These are phyloP conservation scores for Pythium phragmiticola DNA, from an alignment of 352 stramenopile genomes.

Conservation along the genomic window DNA sequence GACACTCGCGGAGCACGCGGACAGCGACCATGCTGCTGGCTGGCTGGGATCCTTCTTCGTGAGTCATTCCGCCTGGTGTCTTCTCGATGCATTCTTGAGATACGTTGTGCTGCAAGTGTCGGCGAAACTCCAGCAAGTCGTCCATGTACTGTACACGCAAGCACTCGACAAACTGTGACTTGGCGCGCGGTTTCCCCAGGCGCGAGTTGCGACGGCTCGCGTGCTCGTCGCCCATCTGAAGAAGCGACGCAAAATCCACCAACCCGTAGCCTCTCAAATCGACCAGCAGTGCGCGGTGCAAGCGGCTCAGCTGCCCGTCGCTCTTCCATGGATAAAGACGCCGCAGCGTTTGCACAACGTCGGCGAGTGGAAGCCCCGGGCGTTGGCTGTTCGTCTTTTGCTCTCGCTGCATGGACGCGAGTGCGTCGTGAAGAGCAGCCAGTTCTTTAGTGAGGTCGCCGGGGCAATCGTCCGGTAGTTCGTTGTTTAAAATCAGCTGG, in stretches of 20 bases:
- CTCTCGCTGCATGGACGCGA: slow-evolving; percentile 51
- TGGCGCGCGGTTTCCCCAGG: slow-evolving; percentile 1
- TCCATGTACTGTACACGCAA: slow-evolving; percentile 59
- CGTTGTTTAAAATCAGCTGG: slow-evolving; percentile 39
- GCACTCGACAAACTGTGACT: slow-evolving; percentile 35
- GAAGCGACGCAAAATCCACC: slow-evolving; percentile 46
- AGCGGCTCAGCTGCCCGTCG: slow-evolving; percentile 35
- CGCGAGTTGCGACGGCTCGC: background rate
- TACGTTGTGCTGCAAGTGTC: slow-evolving; percentile 40
- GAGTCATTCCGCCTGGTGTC: background rate
- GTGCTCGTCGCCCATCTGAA: slow-evolving; percentile 30
- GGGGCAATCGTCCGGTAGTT: slow-evolving; percentile 49
- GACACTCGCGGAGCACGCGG: slow-evolving; percentile 34
- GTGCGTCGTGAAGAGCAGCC: slow-evolving; percentile 43
- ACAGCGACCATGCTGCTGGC: slow-evolving; percentile 45
- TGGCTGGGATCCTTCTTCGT: background rate
- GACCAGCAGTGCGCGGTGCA: slow-evolving; percentile 46
- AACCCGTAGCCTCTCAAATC: slow-evolving; percentile 37
- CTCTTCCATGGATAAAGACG: slow-evolving; percentile 66
- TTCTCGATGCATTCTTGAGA: slow-evolving; percentile 18
- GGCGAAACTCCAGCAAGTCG: slow-evolving; percentile 51
- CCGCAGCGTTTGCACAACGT: slow-evolving; percentile 45
- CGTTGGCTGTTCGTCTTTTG: slow-evolving; percentile 27
- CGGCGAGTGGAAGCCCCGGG: slow-evolving; percentile 35
- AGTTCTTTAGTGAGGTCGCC: slow-evolving; percentile 46